Evolutionary conservation across 257 asterid genomes (phyloP), one percentile per base, ranked within the genome.

Genomic region (Solanum acaule): DNA sequence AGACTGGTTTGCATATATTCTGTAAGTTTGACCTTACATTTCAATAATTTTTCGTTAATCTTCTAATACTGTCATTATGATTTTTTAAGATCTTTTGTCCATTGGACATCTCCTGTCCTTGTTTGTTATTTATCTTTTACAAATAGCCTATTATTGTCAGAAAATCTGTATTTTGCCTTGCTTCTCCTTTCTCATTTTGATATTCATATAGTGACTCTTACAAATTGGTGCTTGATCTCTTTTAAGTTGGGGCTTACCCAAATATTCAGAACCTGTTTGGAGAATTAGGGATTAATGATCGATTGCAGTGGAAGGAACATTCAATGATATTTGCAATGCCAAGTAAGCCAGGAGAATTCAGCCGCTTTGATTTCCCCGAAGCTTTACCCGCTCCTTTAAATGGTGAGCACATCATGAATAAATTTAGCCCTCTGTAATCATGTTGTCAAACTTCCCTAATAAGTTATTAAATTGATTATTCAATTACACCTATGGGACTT

Each of bases 311-410:
- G 99, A 97, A 97, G 90, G 99, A 96, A 91, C 99, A 97, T 84
- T 96, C 99, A 31, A 97, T 97, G 99, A 97, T 96, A 89, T 97
- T 97, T 88, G 99, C 99, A 27, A 95, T 96, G 99, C 99, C 99
- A 61, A 95, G 82, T 91, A 97, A 95, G 91, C 99, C 99, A 1
- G 99, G 99, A 87, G 96, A 97, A 84, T 97, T 95, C 92, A 97
- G 99, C 93, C 93, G 99, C 87, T 97, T 97, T 49, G 99, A 97
- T 90, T 97, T 97, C 86, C 96, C 98, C 6, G 97, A 97, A 90
- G 84, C 88, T 88, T 91, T 97, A 70, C 99, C 99, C 16, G 94
- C 99, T 6, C 99, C 99, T 73, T 88, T 97, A 89, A 96, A 97
- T 18, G 99, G 99, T 96, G 87, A 90, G 93, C 86, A 82, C 11